A percentile compares a stretch with the other conserved stretches of the same genome.
Conservation (phyloP, 1,284 basidiomycete genomes). For the Ustilago vetiveriae region DNA sequence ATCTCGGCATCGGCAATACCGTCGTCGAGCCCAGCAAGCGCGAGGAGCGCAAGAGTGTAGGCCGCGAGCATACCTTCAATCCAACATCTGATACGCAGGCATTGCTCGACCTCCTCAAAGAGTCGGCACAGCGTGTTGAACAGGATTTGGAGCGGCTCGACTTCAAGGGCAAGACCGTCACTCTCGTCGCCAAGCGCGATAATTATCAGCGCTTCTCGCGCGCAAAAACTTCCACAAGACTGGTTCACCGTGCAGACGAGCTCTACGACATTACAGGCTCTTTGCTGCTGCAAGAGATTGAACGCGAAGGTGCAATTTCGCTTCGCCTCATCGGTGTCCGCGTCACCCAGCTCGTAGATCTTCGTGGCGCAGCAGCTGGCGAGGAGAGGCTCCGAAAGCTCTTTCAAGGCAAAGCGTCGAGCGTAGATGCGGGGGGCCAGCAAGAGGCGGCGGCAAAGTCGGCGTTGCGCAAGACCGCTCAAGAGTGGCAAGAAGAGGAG, state of each 20-base stretch:
- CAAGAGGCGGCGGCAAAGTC: background rate
- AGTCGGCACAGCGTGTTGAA: slow-evolving; percentile 54
- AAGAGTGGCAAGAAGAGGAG: slow-evolving; percentile 40
- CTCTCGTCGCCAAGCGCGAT: slow-evolving; percentile 59
- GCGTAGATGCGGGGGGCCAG: background rate
- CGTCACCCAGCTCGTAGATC: slow-evolving; percentile 51
- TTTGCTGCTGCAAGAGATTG: slow-evolving; percentile 51
- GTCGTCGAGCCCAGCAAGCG: slow-evolving; percentile 58
- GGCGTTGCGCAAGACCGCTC: slow-evolving; percentile 13
- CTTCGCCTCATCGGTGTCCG: slow-evolving; percentile 61
- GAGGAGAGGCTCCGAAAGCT: slow-evolving; percentile 37
- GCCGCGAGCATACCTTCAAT: slow-evolving; percentile 64
- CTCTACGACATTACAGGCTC: slow-evolving; percentile 47
- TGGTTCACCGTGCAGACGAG: slow-evolving; percentile 49
- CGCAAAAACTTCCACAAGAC: slow-evolving; percentile 31
- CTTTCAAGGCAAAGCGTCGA: slow-evolving; percentile 14
- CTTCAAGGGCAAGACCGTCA: slow-evolving; percentile 58
- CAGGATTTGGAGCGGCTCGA: slow-evolving; percentile 54
- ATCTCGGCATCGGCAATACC: slow-evolving; percentile 59
- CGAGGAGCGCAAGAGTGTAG: slow-evolving; percentile 60
- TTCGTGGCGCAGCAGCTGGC: slow-evolving; percentile 37
- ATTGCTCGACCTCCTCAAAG: slow-evolving; percentile 47
- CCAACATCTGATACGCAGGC: slow-evolving; percentile 45
- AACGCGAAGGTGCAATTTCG: slow-evolving; percentile 29
- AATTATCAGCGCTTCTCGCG: slow-evolving; percentile 62